Conservation (phyloP, 2,329 filamentous ascomycete genomes). For the Penicillium sp. region DNA sequence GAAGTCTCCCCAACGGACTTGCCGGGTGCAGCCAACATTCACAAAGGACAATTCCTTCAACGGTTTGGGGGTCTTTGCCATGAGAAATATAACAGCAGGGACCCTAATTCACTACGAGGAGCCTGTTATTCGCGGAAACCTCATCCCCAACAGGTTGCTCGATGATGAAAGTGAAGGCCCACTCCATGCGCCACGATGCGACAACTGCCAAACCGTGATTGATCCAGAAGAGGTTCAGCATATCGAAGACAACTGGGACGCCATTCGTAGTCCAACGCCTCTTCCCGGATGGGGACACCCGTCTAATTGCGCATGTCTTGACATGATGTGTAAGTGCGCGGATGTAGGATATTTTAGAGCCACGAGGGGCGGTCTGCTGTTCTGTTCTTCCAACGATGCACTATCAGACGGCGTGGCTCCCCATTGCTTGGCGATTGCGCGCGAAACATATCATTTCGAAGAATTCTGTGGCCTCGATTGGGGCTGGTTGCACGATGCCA, state of each 20-base stretch:
- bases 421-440: constrained; percentile 23
- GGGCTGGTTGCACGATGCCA: constrained; percentile 30
- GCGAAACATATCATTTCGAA: constrained; percentile 23
- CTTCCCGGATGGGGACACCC: neutral
- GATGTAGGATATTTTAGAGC: neutral
- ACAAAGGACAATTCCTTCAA: neutral
- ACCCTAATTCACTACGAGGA: constrained; percentile 28
- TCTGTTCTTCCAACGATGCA: constrained; percentile 10
- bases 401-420: neutral
- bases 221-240: neutral
- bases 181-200: constrained; percentile 15
- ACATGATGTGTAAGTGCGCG: neutral
- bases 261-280: neutral
- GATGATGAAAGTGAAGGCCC: neutral
- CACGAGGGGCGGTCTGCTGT: neutral
- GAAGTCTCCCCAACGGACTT: neutral
- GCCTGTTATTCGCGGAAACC: constrained; percentile 30
- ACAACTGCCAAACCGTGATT: constrained; percentile 23
- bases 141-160: constrained; percentile 12
- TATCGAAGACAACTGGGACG: neutral
- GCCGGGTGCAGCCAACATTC: constrained; percentile 5
- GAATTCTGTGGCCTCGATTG: constrained; percentile 27
- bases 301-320: neutral
- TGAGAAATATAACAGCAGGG: constrained; percentile 17
- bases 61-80: constrained; percentile 25